Evolutionary conservation across 2,329 filamentous ascomycete genomes (phyloP).

Genomic region (Botrytis paeoniae): DNA sequence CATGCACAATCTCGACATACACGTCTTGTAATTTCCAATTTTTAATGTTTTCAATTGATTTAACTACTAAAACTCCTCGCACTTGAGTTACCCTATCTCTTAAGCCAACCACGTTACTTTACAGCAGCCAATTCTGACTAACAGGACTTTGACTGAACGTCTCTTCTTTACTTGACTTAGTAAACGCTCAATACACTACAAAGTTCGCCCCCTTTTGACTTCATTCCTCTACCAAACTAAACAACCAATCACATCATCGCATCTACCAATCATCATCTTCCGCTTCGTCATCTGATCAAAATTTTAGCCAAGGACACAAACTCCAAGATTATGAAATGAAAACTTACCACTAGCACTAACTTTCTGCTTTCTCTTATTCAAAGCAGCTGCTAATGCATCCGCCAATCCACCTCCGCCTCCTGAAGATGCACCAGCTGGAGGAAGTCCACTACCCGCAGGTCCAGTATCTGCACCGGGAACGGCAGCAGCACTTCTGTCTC

Average conservation of each 20-base stretch:
- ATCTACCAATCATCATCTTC: constrained; percentile 72
- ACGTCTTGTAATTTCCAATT: not conserved
- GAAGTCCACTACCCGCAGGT: constrained; percentile 50
- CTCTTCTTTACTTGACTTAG: not conserved
- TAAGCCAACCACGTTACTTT: not conserved
- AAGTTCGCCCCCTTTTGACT: not conserved
- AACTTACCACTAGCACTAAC: constrained; percentile 90
- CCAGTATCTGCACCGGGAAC: constrained; percentile 55
- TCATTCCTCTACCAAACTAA: not conserved
- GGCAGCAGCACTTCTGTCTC: constrained; percentile 65
- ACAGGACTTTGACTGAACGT: not conserved
- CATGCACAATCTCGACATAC: not conserved
- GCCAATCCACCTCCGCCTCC: constrained; percentile 67
- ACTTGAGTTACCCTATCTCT: not conserved
- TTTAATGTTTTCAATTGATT: constrained; percentile 10
- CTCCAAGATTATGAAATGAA: not conserved
- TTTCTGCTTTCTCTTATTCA: constrained; percentile 85
- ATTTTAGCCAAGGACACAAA: constrained; percentile 34
- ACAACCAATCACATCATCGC: not conserved
- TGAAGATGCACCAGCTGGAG: constrained; percentile 52
- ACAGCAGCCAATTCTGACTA: constrained; percentile 1
- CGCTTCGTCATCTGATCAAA: constrained; percentile 65
- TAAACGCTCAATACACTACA: constrained; percentile 7
- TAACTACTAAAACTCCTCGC: constrained; percentile 3
- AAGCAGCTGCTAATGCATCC: constrained; percentile 73